Conservation (phyloP, 2,329 filamentous ascomycete genomes). For the Neopestalotiopsis rosae region DNA sequence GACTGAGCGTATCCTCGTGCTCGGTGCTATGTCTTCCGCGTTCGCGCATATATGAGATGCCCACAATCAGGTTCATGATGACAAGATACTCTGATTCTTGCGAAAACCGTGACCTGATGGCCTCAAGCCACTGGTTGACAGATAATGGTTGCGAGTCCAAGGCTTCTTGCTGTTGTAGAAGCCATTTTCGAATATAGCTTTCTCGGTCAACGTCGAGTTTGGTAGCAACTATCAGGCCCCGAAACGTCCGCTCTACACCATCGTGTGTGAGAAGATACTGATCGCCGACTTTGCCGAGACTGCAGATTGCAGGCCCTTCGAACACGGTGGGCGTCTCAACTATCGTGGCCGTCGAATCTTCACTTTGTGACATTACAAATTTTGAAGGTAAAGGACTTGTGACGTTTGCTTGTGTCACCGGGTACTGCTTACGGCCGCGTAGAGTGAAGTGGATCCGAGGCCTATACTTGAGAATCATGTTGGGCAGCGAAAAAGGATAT, state of each 20-base stretch:
- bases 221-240: background rate
- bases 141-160: background rate
- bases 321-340: background rate
- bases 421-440: background rate
- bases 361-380: background rate
- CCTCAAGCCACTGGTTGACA: conserved; percentile 4
- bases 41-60: conserved; percentile 16
- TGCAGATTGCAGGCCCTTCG: background rate
- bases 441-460: background rate
- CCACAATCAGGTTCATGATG: conserved; percentile 4
- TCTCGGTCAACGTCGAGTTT: background rate
- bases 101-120: background rate
- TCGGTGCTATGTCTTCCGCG: background rate
- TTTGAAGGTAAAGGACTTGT: background rate
- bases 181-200: background rate
- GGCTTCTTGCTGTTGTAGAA: background rate
- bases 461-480: background rate
- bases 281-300: background rate
- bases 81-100: background rate
- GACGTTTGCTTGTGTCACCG: background rate
- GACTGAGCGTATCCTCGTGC: background rate
- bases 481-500: background rate
- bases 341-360: background rate
- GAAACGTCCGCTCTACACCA: background rate
- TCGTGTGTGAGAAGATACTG: background rate